phyloP scores from a whole-genome alignment of 768 basidiomycete species.

The Pulveroboletus sp. region DNA sequence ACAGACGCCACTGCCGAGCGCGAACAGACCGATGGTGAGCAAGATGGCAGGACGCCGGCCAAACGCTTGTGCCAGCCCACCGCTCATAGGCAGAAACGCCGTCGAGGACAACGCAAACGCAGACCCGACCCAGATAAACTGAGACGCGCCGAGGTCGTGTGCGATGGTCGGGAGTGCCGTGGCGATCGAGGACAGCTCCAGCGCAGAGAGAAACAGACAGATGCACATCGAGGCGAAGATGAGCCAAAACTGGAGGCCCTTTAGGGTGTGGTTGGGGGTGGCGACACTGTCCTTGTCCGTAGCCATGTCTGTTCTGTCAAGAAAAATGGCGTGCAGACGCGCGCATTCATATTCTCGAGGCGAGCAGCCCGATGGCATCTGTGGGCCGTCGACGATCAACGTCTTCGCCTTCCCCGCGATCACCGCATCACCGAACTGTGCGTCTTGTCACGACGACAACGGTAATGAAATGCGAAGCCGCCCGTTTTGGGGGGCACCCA shows the following conservation, averaged over 20 bases:
- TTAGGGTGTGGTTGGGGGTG: no score
- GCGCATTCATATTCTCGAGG: no score
- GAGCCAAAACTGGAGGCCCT: constrained; percentile 25
- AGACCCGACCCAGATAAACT: constrained; percentile 38
- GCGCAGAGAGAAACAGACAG: constrained; percentile 26
- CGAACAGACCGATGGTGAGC: constrained; percentile 24
- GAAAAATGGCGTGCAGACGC: no score
- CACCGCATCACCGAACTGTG: no score
- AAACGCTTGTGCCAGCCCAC: constrained; percentile 30
- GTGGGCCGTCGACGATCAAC: no score
- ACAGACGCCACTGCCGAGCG: constrained; percentile 36
- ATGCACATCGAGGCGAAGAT: constrained; percentile 26
- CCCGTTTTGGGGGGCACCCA: not conserved
- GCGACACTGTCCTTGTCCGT: no score
- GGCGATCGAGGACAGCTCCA: constrained; percentile 26
- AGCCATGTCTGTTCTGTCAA: no score
- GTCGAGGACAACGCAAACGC: constrained; percentile 37
- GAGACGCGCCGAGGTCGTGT: constrained; percentile 21
- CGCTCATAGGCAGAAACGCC: constrained; percentile 37
- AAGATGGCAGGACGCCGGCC: constrained; percentile 30
- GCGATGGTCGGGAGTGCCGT: constrained; percentile 36
- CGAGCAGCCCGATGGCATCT: no score
- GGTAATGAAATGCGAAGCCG: no score
- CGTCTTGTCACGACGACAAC: no score
- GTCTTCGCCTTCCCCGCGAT: no score